A percentile compares a stretch with the other conserved stretches of the same genome.
Conservation (phyloP, 2,329 filamentous ascomycete genomes). For the Sporothrix variecibatus region DNA sequence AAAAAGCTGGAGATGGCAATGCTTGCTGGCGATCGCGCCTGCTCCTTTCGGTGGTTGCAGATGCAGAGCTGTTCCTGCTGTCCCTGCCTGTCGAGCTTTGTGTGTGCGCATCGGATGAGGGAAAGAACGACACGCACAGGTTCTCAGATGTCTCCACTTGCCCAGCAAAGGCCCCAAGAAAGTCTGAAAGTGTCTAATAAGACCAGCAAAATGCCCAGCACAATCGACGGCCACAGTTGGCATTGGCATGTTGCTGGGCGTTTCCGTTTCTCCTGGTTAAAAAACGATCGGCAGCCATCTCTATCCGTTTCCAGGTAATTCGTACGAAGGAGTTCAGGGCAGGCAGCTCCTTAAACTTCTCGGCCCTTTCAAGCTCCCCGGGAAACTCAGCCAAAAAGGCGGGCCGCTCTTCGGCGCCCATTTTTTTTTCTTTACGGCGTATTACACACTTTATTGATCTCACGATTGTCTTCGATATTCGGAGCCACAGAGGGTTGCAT, state of each 20-base stretch:
- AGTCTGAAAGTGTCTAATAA: too few species aligned
- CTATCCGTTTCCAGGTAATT: background rate
- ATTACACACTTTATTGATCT: background rate
- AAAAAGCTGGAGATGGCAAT: slow-evolving; percentile 9
- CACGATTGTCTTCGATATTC: background rate
- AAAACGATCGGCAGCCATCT: background rate
- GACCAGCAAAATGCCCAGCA: background rate
- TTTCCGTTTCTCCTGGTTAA: background rate
- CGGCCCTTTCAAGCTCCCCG: background rate
- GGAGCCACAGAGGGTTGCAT: background rate
- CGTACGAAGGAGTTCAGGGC: background rate
- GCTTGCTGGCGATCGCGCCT: slow-evolving; percentile 18
- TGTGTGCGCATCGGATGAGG: slow-evolving; percentile 14
- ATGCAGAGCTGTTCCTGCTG: background rate
- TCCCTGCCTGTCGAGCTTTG: background rate
- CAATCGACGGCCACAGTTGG: background rate
- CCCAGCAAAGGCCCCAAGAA: background rate
- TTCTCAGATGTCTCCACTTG: background rate
- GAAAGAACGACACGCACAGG: slow-evolving; percentile 16
- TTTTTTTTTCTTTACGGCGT: background rate
- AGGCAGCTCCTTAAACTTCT: background rate
- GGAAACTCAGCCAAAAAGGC: background rate
- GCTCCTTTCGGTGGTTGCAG: slow-evolving; percentile 1
- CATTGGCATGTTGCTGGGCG: background rate
- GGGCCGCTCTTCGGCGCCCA: background rate